Percentiles rank a stretch among this genome's conserved stretches.
phyloP scores from a whole-genome alignment of 169 alveolate genomes.

The Miamiensis avidus region DNA sequence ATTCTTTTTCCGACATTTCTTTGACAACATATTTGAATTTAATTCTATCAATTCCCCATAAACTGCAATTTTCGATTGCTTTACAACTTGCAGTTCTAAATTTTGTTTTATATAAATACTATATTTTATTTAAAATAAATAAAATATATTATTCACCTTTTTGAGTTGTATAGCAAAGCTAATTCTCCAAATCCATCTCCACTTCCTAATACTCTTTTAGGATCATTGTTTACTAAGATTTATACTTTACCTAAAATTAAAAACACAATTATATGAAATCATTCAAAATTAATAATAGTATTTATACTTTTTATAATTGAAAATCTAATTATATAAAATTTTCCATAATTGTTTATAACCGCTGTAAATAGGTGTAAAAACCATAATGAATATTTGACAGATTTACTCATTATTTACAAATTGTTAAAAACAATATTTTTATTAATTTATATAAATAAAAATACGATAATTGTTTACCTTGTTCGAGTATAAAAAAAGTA shows the following conservation, averaged over 20 bases:
- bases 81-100: slow-evolving; percentile 25
- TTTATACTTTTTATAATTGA: too few species aligned
- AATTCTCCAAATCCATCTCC: slow-evolving; percentile 49
- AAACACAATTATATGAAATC: neutral
- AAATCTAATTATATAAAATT: too few species aligned
- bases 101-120: too few species aligned
- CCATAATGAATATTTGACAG: too few species aligned
- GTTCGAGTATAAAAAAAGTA: slow-evolving; percentile 57
- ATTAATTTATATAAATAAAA: too few species aligned
- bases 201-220: slow-evolving; percentile 16
- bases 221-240: slow-evolving; percentile 14
- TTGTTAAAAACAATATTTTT: too few species aligned
- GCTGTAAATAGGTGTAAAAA: too few species aligned
- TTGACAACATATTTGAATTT: slow-evolving; percentile 38
- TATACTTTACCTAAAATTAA: slow-evolving; percentile 21
- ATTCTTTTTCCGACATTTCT: slow-evolving; percentile 30
- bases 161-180: slow-evolving; percentile 37
- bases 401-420: too few species aligned
- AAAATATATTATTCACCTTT: too few species aligned
- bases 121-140: neutral
- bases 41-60: slow-evolving; percentile 46
- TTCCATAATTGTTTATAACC: too few species aligned
- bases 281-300: too few species aligned
- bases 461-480: too few species aligned
- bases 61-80: slow-evolving; percentile 31